phyloP scores from a whole-genome alignment of 805 yeast genomes.

The Wickerhamomyces tratensis region DNA sequence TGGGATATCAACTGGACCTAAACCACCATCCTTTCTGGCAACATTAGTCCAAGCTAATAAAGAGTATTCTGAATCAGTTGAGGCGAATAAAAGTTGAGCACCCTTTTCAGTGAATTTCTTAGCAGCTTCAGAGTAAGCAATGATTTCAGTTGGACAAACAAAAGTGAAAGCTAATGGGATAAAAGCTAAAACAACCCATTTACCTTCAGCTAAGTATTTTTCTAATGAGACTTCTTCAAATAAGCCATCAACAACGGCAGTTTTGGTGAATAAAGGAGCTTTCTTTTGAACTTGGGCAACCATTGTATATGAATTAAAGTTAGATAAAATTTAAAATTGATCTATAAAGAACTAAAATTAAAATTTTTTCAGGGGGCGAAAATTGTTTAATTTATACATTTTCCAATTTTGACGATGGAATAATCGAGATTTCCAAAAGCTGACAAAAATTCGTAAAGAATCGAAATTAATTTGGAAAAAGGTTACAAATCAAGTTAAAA shows the following conservation, averaged over 20 bases:
- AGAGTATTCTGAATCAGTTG: conserved; percentile 97
- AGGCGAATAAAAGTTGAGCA: conserved; percentile 87
- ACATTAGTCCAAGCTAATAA: conserved; percentile 97
- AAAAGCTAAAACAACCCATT: conserved; percentile 95
- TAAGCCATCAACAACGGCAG: conserved; percentile 94
- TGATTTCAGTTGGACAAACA: conserved; percentile 98
- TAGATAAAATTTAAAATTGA: no score
- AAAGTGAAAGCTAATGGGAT: conserved; percentile 99
- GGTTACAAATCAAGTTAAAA: no score
- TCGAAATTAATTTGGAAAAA: no score
- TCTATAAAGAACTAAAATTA: background rate
- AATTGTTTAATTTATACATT: background rate
- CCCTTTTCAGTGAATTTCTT: conserved; percentile 82
- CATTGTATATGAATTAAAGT: conserved; percentile 40
- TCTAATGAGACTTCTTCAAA: conserved; percentile 94
- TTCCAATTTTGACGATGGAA: no score
- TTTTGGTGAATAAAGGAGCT: conserved; percentile 93
- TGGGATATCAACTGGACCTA: conserved; percentile 92
- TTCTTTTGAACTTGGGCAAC: conserved; percentile 87
- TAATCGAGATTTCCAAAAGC: no score
- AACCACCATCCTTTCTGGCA: conserved; percentile 95
- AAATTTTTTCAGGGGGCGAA: background rate
- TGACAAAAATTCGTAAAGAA: no score
- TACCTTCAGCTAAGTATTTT: conserved; percentile 74
- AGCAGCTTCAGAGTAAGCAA: conserved; percentile 95